phyloP scores from a whole-genome alignment of 1,284 basidiomycete genomes.

The Ustilago trichophora region DNA sequence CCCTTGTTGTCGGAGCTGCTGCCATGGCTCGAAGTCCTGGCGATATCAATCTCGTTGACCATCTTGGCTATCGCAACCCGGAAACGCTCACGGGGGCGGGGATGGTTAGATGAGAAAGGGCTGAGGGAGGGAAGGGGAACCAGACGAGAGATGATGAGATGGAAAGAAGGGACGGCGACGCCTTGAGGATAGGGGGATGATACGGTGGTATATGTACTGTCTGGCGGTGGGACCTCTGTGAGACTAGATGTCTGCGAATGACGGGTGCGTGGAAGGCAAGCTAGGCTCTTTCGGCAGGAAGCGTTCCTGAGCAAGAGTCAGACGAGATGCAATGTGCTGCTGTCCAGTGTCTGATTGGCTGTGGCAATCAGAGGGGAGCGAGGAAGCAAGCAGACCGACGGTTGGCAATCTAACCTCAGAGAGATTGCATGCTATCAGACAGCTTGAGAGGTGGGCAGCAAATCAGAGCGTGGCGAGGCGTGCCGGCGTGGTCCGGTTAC shows the following conservation, averaged over 20 bases:
- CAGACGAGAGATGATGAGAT: not conserved
- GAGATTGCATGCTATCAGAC: conserved; percentile 1
- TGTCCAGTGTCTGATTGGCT: too few relatives aligned
- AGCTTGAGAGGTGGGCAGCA: too few relatives aligned
- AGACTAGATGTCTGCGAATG: too few relatives aligned
- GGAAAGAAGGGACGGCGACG: not conserved
- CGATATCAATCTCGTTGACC: conserved; percentile 40
- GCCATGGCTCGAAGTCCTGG: conserved; percentile 20
- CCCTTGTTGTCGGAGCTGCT: conserved; percentile 26
- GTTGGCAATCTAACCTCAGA: not conserved
- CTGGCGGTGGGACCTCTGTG: too few relatives aligned
- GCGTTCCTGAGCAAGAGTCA: conserved; percentile 1
- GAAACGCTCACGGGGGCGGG: conserved; percentile 5
- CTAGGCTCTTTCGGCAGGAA: too few relatives aligned
- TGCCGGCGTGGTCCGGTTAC: not conserved
- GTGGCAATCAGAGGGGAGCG: too few relatives aligned
- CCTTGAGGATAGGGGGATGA: too few relatives aligned
- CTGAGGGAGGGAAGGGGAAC: not conserved
- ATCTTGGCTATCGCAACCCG: conserved; percentile 11
- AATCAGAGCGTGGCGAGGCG: not conserved
- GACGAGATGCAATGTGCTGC: not conserved
- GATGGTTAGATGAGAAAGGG: not conserved
- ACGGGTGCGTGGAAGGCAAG: too few relatives aligned
- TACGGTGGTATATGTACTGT: not conserved
- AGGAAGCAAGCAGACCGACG: conserved; percentile 6